Percentiles rank a stretch among this genome's conserved stretches.
These are phyloP conservation scores for Ophidiomyces ophidiicola DNA, from an alignment of 2,329 filamentous ascomycete genomes.

Conservation along the genomic window DNA sequence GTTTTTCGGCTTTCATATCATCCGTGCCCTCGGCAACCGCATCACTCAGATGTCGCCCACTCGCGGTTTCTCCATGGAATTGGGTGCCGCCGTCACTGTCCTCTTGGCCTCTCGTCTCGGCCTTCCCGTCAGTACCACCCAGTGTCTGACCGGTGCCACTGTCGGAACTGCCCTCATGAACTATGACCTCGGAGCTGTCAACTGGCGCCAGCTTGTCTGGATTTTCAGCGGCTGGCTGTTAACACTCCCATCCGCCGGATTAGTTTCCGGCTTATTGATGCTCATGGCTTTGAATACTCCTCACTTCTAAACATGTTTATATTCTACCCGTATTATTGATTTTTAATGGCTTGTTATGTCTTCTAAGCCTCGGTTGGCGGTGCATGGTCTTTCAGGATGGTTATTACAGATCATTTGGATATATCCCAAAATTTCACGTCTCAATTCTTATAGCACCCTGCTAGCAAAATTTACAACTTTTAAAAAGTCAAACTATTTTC, in stretches of 20 bases:
- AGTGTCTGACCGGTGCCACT: conserved; percentile 27
- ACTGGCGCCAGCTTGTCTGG: conserved; percentile 33
- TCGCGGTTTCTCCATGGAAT: conserved; percentile 30
- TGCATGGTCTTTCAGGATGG: too few species aligned
- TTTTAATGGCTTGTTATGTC: too few species aligned
- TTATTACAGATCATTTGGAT: too few species aligned
- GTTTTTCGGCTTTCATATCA: conserved; percentile 33
- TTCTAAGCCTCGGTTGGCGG: too few species aligned
- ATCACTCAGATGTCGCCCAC: conserved; percentile 32
- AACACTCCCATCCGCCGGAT: conserved; percentile 33
- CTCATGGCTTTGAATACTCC: conserved; percentile 34
- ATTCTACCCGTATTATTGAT: too few species aligned
- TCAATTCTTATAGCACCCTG: too few species aligned
- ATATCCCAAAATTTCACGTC: too few species aligned
- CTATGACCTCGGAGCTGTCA: conserved; percentile 31
- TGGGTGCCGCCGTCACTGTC: conserved; percentile 32
- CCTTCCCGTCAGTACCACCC: conserved; percentile 29
- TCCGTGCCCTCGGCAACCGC: conserved; percentile 31
- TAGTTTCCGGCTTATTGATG: conserved; percentile 31
- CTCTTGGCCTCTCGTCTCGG: conserved; percentile 25
- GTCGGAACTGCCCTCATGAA: conserved; percentile 30
- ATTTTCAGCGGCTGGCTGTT: conserved; percentile 37
- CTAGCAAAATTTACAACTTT: too few species aligned
- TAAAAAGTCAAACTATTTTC: too few species aligned
- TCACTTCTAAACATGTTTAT: conserved; percentile 26